Percentiles rank a stretch among this genome's conserved stretches.
These are phyloP conservation scores for Trichoderma sp. DNA, from an alignment of 2,329 filamentous ascomycete species.

Conservation along the genomic window DNA sequence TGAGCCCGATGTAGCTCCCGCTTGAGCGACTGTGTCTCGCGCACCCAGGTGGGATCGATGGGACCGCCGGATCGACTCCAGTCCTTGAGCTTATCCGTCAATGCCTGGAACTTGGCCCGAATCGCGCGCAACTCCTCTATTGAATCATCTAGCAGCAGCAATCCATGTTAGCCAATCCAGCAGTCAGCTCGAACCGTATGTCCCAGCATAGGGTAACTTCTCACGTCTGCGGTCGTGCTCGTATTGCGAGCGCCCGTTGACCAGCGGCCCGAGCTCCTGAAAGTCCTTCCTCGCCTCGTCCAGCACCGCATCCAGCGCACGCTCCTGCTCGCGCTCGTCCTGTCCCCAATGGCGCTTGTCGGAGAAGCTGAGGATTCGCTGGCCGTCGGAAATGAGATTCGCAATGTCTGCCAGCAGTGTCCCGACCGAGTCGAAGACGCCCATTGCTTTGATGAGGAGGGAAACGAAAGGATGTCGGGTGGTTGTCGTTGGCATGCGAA, in stretches of 20 bases:
- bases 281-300: conserved; percentile 64
- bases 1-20: conserved; percentile 59
- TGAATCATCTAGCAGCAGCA: conserved; percentile 49
- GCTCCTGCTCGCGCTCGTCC: conserved; percentile 62
- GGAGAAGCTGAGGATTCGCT: conserved; percentile 58
- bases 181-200: not conserved
- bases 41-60: conserved; percentile 58
- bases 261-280: conserved; percentile 57
- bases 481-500: conserved; percentile 11
- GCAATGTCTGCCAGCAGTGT: conserved; percentile 61
- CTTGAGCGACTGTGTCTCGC: conserved; percentile 53
- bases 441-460: conserved; percentile 35
- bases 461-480: not conserved
- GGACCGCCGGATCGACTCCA: conserved; percentile 59
- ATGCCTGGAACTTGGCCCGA: conserved; percentile 50
- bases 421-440: conserved; percentile 57
- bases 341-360: conserved; percentile 62
- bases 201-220: conserved; percentile 34
- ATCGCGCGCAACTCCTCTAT: conserved; percentile 54
- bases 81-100: conserved; percentile 54
- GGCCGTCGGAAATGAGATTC: conserved; percentile 53
- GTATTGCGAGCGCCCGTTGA: conserved; percentile 61
- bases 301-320: conserved; percentile 56
- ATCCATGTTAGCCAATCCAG: conserved; percentile 10
- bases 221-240: conserved; percentile 58